These are phyloP conservation scores for Tricholoma matsutake DNA, from an alignment of 768 basidiomycete species.

Conservation along the genomic window DNA sequence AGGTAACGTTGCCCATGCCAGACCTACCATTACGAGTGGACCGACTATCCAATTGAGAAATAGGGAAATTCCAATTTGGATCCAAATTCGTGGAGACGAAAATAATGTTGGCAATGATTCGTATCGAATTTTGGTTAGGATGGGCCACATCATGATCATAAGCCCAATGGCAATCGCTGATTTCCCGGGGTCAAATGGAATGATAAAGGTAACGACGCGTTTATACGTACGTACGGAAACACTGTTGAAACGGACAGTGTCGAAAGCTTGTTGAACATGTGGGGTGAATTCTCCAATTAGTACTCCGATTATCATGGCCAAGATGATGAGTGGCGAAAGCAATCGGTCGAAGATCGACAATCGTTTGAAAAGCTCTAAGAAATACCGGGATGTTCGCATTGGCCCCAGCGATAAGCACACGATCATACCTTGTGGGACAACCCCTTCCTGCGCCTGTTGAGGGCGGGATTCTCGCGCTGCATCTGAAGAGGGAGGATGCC, in stretches of 20 bases:
- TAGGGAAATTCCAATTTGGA: constrained; percentile 65
- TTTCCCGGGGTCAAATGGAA: neutral
- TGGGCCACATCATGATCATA: constrained; percentile 87
- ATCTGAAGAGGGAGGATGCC: neutral
- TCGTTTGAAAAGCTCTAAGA: constrained; percentile 15
- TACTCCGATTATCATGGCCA: constrained; percentile 74
- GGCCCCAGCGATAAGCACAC: neutral
- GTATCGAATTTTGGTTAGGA: constrained; percentile 74
- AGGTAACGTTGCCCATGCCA: constrained; percentile 84
- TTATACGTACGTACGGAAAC: constrained; percentile 72
- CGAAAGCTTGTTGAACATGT: constrained; percentile 57
- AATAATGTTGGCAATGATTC: constrained; percentile 63
- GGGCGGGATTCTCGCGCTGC: neutral
- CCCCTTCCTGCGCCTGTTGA: neutral
- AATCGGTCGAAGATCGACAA: constrained; percentile 20
- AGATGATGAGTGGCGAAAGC: constrained; percentile 49
- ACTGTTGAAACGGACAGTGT: constrained; percentile 58
- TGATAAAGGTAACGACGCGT: neutral
- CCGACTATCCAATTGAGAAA: constrained; percentile 79
- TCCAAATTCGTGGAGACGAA: constrained; percentile 51
- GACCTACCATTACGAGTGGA: constrained; percentile 79
- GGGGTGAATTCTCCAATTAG: constrained; percentile 69
- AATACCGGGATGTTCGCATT: neutral
- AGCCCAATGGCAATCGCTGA: constrained; percentile 79
- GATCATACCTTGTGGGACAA: neutral